phyloP scores from a whole-genome alignment of 345 rosid genomes.

The Salix dunnii region DNA sequence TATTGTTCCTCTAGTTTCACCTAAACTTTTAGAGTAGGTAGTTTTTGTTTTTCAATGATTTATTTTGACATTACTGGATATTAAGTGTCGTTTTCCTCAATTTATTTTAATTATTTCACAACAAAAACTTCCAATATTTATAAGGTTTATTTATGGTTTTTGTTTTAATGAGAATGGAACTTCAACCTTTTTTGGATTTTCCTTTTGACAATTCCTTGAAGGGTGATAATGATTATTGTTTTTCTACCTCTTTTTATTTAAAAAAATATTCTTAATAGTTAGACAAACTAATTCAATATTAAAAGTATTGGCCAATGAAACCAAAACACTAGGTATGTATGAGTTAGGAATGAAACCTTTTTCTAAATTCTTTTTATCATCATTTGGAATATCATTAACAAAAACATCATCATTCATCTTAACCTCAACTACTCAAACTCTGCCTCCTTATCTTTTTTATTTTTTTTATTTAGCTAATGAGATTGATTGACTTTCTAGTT shows the following conservation, averaged over 20 bases:
- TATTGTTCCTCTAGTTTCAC: conserved; percentile 3
- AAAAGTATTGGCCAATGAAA: not conserved
- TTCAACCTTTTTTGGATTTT: not conserved
- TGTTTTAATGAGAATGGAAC: not conserved
- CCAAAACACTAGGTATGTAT: not conserved
- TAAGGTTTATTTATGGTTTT: conserved; percentile 4
- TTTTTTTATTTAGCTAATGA: not conserved
- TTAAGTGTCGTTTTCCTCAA: not conserved
- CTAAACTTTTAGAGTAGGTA: not conserved
- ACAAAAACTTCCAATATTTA: conserved; percentile 4
- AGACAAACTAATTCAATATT: not conserved
- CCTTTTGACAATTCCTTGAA: not conserved
- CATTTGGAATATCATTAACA: not conserved
- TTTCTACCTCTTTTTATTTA: not conserved
- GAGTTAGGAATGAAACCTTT: not conserved
- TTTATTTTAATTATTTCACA: not conserved
- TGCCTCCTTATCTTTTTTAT: not conserved
- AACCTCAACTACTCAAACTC: conserved; percentile 4
- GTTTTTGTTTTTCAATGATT: not conserved
- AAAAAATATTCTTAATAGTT: not conserved
- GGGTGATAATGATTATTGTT: not conserved
- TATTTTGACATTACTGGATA: not conserved
- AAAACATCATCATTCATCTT: not conserved
- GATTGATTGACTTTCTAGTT: not conserved
- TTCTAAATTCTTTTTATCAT: not conserved